These are phyloP conservation scores for Trichoderma sp. DNA, from an alignment of 2,329 filamentous ascomycete genomes.

Conservation along the genomic window DNA sequence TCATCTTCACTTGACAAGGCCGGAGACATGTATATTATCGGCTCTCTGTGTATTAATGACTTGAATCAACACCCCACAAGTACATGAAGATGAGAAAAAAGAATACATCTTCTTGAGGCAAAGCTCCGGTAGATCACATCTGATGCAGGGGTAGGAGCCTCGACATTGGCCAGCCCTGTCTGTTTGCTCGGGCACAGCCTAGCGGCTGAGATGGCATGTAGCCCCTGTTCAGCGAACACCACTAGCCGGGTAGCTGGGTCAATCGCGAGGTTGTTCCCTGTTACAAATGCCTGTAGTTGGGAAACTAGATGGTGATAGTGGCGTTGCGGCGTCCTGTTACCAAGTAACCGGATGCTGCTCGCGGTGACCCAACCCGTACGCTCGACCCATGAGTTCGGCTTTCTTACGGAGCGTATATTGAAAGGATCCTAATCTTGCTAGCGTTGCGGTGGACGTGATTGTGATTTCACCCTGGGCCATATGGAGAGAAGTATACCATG, in stretches of 20 bases:
- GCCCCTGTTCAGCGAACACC: neutral
- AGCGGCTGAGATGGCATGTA: neutral
- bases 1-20: neutral
- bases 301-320: neutral
- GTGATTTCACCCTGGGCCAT: neutral
- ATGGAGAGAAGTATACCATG: neutral
- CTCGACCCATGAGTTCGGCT: neutral
- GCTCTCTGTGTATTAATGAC: neutral
- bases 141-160: neutral
- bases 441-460: neutral
- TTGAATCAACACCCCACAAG: no score
- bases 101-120: neutral
- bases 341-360: neutral
- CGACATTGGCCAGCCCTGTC: neutral
- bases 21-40: neutral
- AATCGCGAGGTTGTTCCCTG: neutral
- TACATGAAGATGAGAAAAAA: neutral
- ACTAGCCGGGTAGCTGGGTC: neutral
- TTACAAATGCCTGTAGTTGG: neutral
- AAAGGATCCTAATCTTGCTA: neutral
- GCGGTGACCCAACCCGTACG: neutral
- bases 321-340: neutral
- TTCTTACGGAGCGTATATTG: no score
- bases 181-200: neutral
- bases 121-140: neutral